Conservation (phyloP, 208 protist species). For the Hexamita inflata region DNA sequence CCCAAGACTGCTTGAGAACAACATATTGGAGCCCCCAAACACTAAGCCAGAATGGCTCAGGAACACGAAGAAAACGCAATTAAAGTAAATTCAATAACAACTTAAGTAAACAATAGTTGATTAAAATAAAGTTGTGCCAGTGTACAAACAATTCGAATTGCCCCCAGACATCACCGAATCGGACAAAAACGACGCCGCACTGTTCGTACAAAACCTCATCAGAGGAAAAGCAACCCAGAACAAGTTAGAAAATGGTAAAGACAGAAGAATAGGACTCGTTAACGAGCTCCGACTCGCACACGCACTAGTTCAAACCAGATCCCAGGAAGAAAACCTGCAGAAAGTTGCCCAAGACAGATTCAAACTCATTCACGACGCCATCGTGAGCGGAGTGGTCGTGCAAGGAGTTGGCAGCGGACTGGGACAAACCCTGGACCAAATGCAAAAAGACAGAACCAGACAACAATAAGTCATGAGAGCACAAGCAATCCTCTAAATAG, state of each 20-base stretch:
- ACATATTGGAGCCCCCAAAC: too few relatives aligned
- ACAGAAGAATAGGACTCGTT: constrained; percentile 11
- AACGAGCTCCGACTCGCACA: constrained; percentile 14
- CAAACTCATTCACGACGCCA: neutral
- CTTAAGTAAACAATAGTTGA: too few relatives aligned
- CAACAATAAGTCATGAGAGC: constrained; percentile 1
- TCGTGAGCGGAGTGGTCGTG: neutral
- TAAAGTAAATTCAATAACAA: too few relatives aligned
- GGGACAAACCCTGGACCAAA: neutral
- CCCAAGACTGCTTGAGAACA: too few relatives aligned
- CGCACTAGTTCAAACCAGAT: neutral
- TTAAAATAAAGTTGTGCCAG: too few relatives aligned
- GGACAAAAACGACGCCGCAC: too few relatives aligned
- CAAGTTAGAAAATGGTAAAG: constrained; percentile 11
- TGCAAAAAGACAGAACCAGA: neutral
- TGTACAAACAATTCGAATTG: too few relatives aligned
- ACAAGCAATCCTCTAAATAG: constrained; percentile 8
- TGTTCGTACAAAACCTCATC: constrained; percentile 20
- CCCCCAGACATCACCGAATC: too few relatives aligned
- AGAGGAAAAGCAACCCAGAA: neutral
- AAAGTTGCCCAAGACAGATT: neutral
- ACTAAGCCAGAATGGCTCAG: too few relatives aligned
- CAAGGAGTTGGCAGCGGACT: neutral
- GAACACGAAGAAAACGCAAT: too few relatives aligned
- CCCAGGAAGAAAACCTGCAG: neutral